A percentile compares a stretch with the other conserved stretches of the same genome.
Evolutionary conservation across 305 asterid genomes (phyloP).

Genomic region (Fraxinus angustifolia): DNA sequence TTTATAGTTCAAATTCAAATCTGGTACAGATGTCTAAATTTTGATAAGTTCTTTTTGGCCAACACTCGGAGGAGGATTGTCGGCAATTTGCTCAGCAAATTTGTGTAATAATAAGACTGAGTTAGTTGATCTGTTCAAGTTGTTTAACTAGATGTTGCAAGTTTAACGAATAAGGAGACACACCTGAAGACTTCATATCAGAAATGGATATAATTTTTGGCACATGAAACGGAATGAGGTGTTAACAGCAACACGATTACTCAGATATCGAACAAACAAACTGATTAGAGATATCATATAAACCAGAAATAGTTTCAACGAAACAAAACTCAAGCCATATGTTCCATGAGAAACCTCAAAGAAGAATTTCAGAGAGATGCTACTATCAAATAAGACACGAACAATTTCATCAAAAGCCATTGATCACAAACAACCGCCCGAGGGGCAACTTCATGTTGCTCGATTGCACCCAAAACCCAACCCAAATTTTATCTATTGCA

Average conservation of each 20-base stretch:
- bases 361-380: background rate
- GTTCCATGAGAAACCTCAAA: background rate
- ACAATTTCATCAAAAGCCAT: background rate
- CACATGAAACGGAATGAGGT: background rate
- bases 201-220: background rate
- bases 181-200: no score
- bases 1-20: no score
- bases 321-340: background rate
- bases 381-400: background rate
- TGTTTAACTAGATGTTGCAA: no score
- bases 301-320: background rate
- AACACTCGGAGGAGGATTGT: no score
- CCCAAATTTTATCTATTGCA: background rate
- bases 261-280: no score
- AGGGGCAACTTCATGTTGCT: constrained; percentile 45
- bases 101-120: background rate
- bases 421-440: background rate
- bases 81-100: background rate
- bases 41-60: no score
- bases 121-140: background rate
- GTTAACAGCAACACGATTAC: no score
- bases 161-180: no score
- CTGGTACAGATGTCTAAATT: no score
- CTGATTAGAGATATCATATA: background rate
- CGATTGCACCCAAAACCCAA: background rate